A percentile compares a stretch with the other conserved stretches of the same genome.
Conservation (phyloP, 805 yeast species). For the Wickerhamiella bombiphila region DNA sequence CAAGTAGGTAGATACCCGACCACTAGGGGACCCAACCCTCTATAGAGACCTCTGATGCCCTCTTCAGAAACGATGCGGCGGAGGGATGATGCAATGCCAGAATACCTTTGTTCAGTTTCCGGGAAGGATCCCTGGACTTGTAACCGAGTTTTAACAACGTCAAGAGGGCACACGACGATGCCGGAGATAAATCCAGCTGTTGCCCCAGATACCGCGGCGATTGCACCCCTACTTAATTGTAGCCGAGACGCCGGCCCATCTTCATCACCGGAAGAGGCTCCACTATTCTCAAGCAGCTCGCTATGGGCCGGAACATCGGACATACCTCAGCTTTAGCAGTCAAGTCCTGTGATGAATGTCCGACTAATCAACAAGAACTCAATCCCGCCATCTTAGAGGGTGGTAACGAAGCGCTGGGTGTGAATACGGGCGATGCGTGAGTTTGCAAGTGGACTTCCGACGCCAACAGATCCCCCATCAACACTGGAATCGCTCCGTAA, state of each 20-base stretch:
- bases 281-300: not conserved
- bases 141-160: slow-evolving; percentile 84
- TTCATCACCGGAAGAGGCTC: no score
- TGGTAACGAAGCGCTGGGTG: not conserved
- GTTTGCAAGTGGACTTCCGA: slow-evolving; percentile 12
- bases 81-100: slow-evolving; percentile 37
- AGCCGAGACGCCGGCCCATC: no score
- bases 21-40: slow-evolving; percentile 85
- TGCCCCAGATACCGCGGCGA: slow-evolving; percentile 80
- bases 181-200: slow-evolving; percentile 89
- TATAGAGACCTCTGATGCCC: slow-evolving; percentile 68
- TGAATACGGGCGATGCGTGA: not conserved
- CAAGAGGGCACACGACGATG: slow-evolving; percentile 81
- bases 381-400: no score
- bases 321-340: not conserved
- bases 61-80: slow-evolving; percentile 56
- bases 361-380: no score
- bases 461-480: slow-evolving; percentile 12
- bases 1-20: slow-evolving; percentile 94
- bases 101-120: slow-evolving; percentile 1
- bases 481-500: slow-evolving; percentile 18
- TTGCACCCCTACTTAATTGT: slow-evolving; percentile 16
- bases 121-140: slow-evolving; percentile 67
- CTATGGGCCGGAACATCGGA: not conserved
- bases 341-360: no score